Conservation (phyloP, 1,284 basidiomycete genomes). For the Ustilago tritici region DNA sequence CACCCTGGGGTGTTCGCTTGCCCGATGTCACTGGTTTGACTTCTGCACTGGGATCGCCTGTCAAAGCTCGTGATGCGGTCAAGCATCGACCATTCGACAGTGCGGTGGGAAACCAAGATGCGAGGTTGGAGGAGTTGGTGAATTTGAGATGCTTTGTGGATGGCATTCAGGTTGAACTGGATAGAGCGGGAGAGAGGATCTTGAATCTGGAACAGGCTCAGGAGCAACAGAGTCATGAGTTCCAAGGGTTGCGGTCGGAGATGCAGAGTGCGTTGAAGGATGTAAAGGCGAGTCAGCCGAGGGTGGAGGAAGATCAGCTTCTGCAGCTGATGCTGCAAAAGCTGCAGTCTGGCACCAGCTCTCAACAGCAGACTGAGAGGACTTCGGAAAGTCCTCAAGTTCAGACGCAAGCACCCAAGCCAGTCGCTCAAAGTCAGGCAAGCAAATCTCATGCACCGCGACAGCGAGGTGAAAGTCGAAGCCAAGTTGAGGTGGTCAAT, state of each 20-base stretch:
- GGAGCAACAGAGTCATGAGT: constrained; percentile 49
- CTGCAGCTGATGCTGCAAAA: constrained; percentile 33
- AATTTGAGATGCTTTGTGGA: constrained; percentile 53
- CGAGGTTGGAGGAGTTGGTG: constrained; percentile 48
- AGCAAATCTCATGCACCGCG: background rate
- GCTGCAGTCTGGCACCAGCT: constrained; percentile 4
- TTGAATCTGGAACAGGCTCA: constrained; percentile 50
- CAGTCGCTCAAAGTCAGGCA: background rate
- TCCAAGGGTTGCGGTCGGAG: constrained; percentile 41
- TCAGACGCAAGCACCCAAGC: background rate
- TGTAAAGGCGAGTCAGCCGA: constrained; percentile 23
- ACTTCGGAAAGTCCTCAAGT: background rate
- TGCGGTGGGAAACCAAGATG: constrained; percentile 41
- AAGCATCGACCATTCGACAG: constrained; percentile 47
- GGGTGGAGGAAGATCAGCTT: constrained; percentile 23
- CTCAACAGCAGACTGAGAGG: constrained; percentile 6
- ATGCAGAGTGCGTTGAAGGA: constrained; percentile 43
- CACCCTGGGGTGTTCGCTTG: constrained; percentile 38
- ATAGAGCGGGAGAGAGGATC: constrained; percentile 51
- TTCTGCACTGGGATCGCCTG: constrained; percentile 50
- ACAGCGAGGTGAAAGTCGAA: constrained; percentile 18
- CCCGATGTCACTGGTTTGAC: constrained; percentile 60
- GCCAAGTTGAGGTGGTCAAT: constrained; percentile 43
- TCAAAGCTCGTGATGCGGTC: constrained; percentile 41
- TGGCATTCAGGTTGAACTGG: constrained; percentile 51